These are phyloP conservation scores for Ploettnerulaceae sp. DNA, from an alignment of 2,329 filamentous ascomycete species.

Conservation along the genomic window DNA sequence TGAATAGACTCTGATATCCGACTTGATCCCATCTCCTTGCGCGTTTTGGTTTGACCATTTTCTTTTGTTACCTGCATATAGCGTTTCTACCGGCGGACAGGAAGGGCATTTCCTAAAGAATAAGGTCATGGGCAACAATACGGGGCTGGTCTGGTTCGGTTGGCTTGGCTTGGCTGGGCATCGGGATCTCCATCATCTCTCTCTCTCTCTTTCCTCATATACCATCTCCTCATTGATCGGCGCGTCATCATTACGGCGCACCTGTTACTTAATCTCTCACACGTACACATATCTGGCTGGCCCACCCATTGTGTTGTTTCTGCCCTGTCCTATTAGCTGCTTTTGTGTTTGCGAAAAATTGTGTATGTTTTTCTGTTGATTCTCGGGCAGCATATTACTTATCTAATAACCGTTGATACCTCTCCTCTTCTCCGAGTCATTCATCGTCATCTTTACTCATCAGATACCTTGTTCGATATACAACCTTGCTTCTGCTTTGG, in stretches of 20 bases:
- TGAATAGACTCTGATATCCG: slow-evolving; percentile 33
- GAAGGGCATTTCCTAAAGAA: slow-evolving; percentile 31
- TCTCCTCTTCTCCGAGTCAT: slow-evolving; percentile 20
- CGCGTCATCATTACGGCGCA: slow-evolving; percentile 15
- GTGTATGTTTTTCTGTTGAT: slow-evolving; percentile 3
- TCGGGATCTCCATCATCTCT: slow-evolving; percentile 30
- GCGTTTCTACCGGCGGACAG: slow-evolving; percentile 19
- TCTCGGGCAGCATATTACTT: slow-evolving; percentile 18
- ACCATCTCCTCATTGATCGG: slow-evolving; percentile 18
- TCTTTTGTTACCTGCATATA: slow-evolving; percentile 35
- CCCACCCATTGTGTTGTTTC: slow-evolving; percentile 33
- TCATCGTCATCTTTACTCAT: slow-evolving; percentile 22
- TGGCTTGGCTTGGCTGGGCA: slow-evolving; percentile 29
- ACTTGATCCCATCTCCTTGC: slow-evolving; percentile 30
- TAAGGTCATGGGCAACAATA: slow-evolving; percentile 44
- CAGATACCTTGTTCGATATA: slow-evolving; percentile 61
- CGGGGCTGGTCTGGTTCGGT: slow-evolving; percentile 34
- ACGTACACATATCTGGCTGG: slow-evolving; percentile 33
- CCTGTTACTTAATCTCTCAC: slow-evolving; percentile 28
- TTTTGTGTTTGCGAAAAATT: slow-evolving; percentile 11
- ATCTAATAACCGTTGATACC: slow-evolving; percentile 29
- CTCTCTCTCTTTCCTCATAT: slow-evolving; percentile 26
- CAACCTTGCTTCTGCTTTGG: slow-evolving; percentile 23
- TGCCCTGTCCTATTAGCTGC: slow-evolving; percentile 31
- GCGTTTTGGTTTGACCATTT: slow-evolving; percentile 17